Conservation (phyloP, 1,284 basidiomycete species). For the Sparassis latifolia region DNA sequence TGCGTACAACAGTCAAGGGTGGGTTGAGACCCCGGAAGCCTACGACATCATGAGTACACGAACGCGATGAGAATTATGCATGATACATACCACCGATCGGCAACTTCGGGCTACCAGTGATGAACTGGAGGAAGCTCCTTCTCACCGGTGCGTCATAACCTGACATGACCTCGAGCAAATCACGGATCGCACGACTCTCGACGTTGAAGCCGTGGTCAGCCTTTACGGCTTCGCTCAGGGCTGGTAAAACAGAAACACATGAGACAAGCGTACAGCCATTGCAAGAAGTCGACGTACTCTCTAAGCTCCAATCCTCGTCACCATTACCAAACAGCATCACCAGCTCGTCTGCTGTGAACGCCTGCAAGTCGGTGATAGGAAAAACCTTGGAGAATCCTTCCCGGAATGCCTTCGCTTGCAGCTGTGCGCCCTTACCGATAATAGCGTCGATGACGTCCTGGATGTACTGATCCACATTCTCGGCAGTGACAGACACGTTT, state of each 20-base stretch:
- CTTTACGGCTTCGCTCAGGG: conserved; percentile 87
- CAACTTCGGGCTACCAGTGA: conserved; percentile 91
- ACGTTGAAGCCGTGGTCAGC: conserved; percentile 98
- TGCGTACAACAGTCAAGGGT: conserved; percentile 92
- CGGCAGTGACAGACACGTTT: conserved; percentile 72
- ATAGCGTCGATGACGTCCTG: conserved; percentile 75
- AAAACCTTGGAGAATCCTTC: conserved; percentile 94
- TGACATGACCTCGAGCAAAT: conserved; percentile 85
- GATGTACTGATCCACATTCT: conserved; percentile 89
- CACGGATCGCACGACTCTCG: conserved; percentile 85
- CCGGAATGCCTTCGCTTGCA: conserved; percentile 80
- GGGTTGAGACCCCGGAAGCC: conserved; percentile 96
- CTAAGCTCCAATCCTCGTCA: conserved; percentile 89
- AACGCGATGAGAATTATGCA: background rate
- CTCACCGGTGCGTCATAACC: conserved; percentile 70
- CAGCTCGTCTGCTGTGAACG: conserved; percentile 92
- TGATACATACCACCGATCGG: conserved; percentile 78
- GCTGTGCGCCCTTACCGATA: conserved; percentile 67
- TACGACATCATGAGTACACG: conserved; percentile 23
- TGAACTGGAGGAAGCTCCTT: conserved; percentile 92
- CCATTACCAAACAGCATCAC: conserved; percentile 92
- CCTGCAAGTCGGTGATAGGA: conserved; percentile 82
- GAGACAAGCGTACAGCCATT: conserved; percentile 5
- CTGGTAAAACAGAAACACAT: conserved; percentile 32
- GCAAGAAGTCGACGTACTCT: conserved; percentile 56